phyloP scores from a whole-genome alignment of 2,329 filamentous ascomycete genomes.

The Parastagonospora nodorum region DNA sequence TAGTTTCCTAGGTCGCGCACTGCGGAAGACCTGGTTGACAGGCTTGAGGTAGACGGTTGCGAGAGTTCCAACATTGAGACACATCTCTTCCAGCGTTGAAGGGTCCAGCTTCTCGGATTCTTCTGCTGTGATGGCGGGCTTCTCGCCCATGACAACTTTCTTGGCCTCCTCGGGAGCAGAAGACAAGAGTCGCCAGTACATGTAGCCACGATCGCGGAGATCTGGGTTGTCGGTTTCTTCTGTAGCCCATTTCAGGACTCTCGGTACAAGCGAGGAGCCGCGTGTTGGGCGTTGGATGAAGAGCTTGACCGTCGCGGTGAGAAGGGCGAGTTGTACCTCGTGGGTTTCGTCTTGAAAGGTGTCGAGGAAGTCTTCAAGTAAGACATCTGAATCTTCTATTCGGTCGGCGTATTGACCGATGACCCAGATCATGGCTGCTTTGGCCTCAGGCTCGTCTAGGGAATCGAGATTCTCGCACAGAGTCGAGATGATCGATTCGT shows the following conservation, averaged over 20 bases:
- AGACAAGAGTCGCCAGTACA: constrained; percentile 98
- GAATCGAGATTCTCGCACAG: constrained; percentile 96
- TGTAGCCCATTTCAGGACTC: constrained; percentile 96
- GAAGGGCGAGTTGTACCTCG: constrained; percentile 90
- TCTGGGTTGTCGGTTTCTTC: constrained; percentile 99
- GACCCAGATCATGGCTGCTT: constrained; percentile 99
- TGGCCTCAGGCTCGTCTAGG: constrained; percentile 94
- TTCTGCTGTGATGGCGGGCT: constrained; percentile 86
- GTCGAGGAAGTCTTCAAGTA: constrained; percentile 93
- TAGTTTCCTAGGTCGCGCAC: constrained; percentile 78
- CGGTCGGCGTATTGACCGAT: constrained; percentile 97
- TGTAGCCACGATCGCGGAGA: constrained; percentile 92
- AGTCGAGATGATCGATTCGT: constrained; percentile 95
- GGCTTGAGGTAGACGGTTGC: constrained; percentile 98
- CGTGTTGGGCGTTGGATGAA: constrained; percentile 97
- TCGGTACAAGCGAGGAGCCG: constrained; percentile 89
- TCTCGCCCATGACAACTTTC: constrained; percentile 93
- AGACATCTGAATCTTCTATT: constrained; percentile 93
- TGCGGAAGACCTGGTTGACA: constrained; percentile 94
- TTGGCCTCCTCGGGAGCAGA: constrained; percentile 88
- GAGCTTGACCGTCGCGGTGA: constrained; percentile 95
- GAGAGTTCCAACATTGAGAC: constrained; percentile 91
- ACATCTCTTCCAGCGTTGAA: constrained; percentile 92
- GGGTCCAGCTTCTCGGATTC: constrained; percentile 95
- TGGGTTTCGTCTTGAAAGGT: constrained; percentile 93